Evolutionary conservation across 495 filamentous ascomycete species (phyloP).

Genomic region (Daldinia caldariorum): DNA sequence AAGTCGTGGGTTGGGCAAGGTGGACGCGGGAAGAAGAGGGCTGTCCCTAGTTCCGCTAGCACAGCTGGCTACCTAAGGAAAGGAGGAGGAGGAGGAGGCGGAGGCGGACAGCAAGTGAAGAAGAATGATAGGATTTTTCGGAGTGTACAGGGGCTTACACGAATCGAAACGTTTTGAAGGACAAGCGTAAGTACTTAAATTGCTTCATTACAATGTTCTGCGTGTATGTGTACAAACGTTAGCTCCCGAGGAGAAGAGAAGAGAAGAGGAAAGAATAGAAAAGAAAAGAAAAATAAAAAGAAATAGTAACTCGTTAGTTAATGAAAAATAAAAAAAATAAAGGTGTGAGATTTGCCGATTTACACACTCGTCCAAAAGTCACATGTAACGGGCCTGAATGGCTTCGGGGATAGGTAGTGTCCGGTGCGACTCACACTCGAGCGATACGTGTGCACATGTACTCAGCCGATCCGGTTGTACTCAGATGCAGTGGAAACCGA

Average conservation of each 20-base stretch:
- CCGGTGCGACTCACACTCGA: slow-evolving; percentile 45
- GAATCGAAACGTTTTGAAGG: slow-evolving; percentile 40
- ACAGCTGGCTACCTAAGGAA: background rate
- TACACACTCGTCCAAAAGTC: slow-evolving; percentile 36
- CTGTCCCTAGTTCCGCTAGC: slow-evolving; percentile 28
- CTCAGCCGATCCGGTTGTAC: slow-evolving; percentile 46
- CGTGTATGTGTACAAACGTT: background rate
- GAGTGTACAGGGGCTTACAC: slow-evolving; percentile 34
- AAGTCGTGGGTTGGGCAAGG: slow-evolving; percentile 37
- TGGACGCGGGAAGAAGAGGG: slow-evolving; percentile 16
- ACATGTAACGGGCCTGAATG: slow-evolving; percentile 42
- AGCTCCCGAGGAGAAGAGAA: slow-evolving; percentile 8
- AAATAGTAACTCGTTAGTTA: too few species aligned
- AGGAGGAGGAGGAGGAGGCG: slow-evolving; percentile 7
- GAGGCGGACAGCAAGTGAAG: slow-evolving; percentile 12
- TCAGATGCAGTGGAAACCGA: slow-evolving; percentile 44
- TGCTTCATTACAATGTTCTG: slow-evolving; percentile 10
- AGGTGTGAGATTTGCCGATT: slow-evolving; percentile 46
- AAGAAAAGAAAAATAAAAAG: too few species aligned
- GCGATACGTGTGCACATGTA: slow-evolving; percentile 47
- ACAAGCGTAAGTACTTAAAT: slow-evolving; percentile 21
- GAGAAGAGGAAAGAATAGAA: too few species aligned
- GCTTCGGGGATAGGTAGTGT: slow-evolving; percentile 41
- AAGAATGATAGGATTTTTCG: slow-evolving; percentile 4
- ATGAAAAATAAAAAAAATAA: too few species aligned